These are phyloP conservation scores for Botrytis aclada DNA, from an alignment of 2,329 filamentous ascomycete genomes.

Conservation along the genomic window DNA sequence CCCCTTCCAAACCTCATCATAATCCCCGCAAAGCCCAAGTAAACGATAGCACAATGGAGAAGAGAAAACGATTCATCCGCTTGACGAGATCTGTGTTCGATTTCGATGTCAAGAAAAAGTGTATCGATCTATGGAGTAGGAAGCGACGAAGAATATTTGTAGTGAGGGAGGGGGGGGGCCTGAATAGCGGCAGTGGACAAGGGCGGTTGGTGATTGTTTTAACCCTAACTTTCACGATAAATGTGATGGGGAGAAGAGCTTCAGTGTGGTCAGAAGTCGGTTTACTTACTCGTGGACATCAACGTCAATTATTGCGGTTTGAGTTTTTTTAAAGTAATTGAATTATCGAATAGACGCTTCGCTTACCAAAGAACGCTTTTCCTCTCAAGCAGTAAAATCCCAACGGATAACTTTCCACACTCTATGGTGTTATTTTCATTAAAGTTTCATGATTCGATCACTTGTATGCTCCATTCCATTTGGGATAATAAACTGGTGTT, in stretches of 20 bases:
- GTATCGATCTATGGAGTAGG: slow-evolving; percentile 24
- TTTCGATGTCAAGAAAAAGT: slow-evolving; percentile 37
- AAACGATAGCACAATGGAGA: slow-evolving; percentile 48
- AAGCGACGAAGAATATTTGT: slow-evolving; percentile 23
- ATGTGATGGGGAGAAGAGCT: no score
- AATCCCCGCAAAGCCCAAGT: slow-evolving; percentile 53
- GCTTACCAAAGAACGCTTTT: not conserved
- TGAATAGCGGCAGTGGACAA: slow-evolving; percentile 45
- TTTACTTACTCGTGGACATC: no score
- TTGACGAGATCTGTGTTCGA: slow-evolving; percentile 35
- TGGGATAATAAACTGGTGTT: not conserved
- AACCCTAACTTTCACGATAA: no score
- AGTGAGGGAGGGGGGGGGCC: slow-evolving; percentile 39
- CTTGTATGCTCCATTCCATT: not conserved
- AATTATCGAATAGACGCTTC: no score
- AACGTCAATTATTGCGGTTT: no score
- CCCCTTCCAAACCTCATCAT: slow-evolving; percentile 55
- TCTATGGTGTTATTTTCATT: not conserved
- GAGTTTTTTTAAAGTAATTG: no score
- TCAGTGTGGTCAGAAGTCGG: no score
- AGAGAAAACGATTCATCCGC: slow-evolving; percentile 38
- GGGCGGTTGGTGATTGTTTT: slow-evolving; percentile 42
- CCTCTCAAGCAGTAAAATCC: not conserved
- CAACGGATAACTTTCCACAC: fast-evolving
- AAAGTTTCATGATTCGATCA: not conserved